Percentiles rank a stretch among this genome's conserved stretches.
Conservation (phyloP, 192 early-diverging fungal species). For the Coemansia sp. region DNA sequence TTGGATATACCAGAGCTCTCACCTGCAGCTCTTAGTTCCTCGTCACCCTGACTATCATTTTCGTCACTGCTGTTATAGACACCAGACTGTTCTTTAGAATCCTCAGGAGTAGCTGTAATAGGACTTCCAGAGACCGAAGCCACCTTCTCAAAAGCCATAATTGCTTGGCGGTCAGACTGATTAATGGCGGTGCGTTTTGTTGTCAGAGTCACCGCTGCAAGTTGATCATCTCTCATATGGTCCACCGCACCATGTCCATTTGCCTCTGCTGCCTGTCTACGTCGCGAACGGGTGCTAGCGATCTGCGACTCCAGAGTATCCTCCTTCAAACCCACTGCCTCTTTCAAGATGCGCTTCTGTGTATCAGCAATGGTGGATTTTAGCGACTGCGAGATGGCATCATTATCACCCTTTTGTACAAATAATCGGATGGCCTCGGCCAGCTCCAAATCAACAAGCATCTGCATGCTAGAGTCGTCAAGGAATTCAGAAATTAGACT, state of each 20-base stretch:
- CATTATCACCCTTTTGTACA: conserved; percentile 85
- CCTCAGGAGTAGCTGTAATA: background rate
- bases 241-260: conserved; percentile 18
- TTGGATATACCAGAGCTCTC: too few species aligned
- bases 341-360: conserved; percentile 25
- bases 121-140: background rate
- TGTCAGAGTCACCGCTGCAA: conserved; percentile 23
- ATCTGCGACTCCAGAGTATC: conserved; percentile 17
- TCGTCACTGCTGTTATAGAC: background rate
- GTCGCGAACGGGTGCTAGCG: conserved; percentile 8
- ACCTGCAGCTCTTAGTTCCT: conserved; percentile 19
- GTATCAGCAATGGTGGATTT: conserved; percentile 28
- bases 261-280: conserved; percentile 28
- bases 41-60: conserved; percentile 12
- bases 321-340: background rate
- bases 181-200: conserved; percentile 19
- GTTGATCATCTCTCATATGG: conserved; percentile 1
- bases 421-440: conserved; percentile 71
- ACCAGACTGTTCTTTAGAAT: background rate
- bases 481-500: conserved; percentile 76
- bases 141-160: conserved; percentile 23
- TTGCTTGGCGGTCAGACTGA: conserved; percentile 26
- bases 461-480: conserved; percentile 62
- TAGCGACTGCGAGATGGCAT: conserved; percentile 73
- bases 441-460: conserved; percentile 75